Conservation (phyloP, 2,329 filamentous ascomycete species). For the Byssoonygena ceratinophila region DNA sequence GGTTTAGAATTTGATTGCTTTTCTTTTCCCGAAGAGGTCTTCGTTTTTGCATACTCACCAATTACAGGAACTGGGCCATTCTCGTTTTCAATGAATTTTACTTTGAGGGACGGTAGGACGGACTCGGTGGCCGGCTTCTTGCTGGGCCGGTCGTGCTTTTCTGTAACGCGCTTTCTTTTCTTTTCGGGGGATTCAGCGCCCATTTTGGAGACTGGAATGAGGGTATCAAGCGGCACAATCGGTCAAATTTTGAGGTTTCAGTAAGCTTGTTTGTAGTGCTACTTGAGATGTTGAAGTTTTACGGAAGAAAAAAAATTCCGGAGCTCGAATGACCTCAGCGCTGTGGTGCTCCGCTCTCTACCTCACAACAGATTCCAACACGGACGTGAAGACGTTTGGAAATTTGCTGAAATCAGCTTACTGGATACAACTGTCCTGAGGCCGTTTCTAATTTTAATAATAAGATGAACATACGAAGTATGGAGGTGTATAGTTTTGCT, state of each 20-base stretch:
- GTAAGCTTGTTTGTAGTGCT: neutral
- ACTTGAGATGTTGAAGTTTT: neutral
- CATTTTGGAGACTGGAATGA: conserved; percentile 21
- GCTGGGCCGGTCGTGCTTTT: conserved; percentile 35
- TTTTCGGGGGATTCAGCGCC: conserved; percentile 32
- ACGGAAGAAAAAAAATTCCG: conserved; percentile 7
- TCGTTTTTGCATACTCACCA: conserved; percentile 31
- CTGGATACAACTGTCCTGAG: too few species aligned
- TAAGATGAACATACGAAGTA: too few species aligned
- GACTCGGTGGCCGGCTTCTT: conserved; percentile 40
- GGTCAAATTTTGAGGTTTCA: neutral
- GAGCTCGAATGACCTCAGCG: neutral
- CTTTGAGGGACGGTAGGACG: conserved; percentile 32
- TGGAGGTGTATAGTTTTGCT: too few species aligned
- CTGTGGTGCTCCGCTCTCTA: neutral
- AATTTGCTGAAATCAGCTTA: too few species aligned
- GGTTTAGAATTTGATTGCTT: neutral
- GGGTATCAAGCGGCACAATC: neutral
- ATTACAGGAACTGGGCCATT: conserved; percentile 42
- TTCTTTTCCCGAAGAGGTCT: neutral
- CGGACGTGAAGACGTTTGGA: neutral
- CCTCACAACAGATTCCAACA: neutral
- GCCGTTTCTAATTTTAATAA: too few species aligned
- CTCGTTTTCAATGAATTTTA: conserved; percentile 40
- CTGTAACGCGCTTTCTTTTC: conserved; percentile 43